Conservation (phyloP, 768 basidiomycete genomes). For the Clathrus columnatus region DNA sequence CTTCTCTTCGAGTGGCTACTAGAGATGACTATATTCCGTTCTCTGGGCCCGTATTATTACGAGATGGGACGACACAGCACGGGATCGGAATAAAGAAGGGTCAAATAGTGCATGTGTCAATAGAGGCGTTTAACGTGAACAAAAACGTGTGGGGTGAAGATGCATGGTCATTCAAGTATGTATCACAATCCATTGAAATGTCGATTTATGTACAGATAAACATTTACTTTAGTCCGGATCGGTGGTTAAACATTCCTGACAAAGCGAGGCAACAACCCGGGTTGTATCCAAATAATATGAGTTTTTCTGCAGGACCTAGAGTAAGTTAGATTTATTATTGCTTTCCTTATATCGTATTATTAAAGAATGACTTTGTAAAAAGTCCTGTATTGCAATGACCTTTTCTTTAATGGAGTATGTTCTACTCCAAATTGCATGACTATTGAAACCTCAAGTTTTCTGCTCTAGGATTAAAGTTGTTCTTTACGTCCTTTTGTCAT, state of each 20-base stretch:
- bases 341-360: not conserved
- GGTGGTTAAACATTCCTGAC: constrained; percentile 38
- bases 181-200: constrained; percentile 5
- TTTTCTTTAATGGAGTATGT: constrained; percentile 65
- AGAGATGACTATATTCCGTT: constrained; percentile 73
- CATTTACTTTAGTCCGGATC: constrained; percentile 36
- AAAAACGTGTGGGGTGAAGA: constrained; percentile 50
- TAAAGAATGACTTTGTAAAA: constrained; percentile 24
- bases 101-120: constrained; percentile 47
- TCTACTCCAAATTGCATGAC: not conserved
- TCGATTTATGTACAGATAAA: constrained; percentile 9
- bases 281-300: constrained; percentile 18
- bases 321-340: too few relatives aligned
- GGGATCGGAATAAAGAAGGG: constrained; percentile 38
- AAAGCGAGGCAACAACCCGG: constrained; percentile 35
- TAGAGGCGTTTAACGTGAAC: constrained; percentile 45
- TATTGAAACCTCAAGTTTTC: not conserved
- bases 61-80: constrained; percentile 28
- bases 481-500: constrained; percentile 57
- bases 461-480: constrained; percentile 52
- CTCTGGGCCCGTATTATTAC: constrained; percentile 30
- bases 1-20: constrained; percentile 56
- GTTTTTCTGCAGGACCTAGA: constrained; percentile 16
- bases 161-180: constrained; percentile 46
- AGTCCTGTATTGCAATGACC: constrained; percentile 77